phyloP scores from a whole-genome alignment of 768 basidiomycete species.

The Nevesoporus exiguus region DNA sequence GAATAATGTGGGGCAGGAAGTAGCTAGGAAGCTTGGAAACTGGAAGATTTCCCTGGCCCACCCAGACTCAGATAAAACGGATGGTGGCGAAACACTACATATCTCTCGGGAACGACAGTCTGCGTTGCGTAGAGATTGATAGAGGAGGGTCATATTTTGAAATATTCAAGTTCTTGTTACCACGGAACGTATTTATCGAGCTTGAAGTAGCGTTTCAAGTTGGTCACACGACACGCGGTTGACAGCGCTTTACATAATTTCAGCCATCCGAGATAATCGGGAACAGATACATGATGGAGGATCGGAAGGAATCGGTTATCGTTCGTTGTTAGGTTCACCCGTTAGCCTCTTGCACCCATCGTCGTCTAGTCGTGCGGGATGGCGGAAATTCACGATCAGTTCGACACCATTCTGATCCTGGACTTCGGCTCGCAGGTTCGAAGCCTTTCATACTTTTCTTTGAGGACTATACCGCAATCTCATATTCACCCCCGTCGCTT shows the following conservation, averaged over 20 bases:
- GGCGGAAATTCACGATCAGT: constrained; percentile 91
- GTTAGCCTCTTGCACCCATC: not conserved
- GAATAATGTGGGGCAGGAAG: constrained; percentile 5
- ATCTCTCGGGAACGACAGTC: not conserved
- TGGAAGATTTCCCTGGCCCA: constrained; percentile 4
- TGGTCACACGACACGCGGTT: no score
- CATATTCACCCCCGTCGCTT: not conserved
- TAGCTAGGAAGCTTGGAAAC: not conserved
- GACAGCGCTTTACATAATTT: not conserved
- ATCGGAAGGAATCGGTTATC: not conserved
- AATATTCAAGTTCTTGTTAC: no score
- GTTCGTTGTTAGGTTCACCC: not conserved
- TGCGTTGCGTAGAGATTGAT: no score
- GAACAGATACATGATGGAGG: not conserved
- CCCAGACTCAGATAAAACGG: not conserved
- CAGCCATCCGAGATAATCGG: not conserved
- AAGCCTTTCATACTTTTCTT: constrained; percentile 14
- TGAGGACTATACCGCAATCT: constrained; percentile 5
- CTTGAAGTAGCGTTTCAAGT: no score
- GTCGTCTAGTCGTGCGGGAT: constrained; percentile 33
- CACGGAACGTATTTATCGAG: no score
- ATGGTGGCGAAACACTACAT: constrained; percentile 4
- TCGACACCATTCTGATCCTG: constrained; percentile 92
- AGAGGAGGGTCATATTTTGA: no score
- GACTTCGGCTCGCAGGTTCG: constrained; percentile 95